Evolutionary conservation across 2,329 filamentous ascomycete genomes (phyloP).

Genomic region (Boeremia lycopersici): DNA sequence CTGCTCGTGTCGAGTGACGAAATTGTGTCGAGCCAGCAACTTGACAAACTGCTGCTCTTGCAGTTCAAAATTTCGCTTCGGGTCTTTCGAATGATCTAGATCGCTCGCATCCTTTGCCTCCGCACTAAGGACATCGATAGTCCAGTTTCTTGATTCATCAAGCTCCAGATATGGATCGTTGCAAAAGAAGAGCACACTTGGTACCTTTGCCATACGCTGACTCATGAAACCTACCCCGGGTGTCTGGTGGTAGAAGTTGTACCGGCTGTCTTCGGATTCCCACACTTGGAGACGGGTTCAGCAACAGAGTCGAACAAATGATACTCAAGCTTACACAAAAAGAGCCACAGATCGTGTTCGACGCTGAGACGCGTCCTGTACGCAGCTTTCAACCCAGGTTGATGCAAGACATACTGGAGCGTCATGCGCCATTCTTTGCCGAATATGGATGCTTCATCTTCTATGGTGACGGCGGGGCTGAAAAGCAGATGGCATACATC

Average conservation of each 20-base stretch:
- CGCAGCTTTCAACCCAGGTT: neutral
- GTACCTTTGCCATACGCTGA: neutral
- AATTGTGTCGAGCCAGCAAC: neutral
- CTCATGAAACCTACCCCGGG: constrained; percentile 1
- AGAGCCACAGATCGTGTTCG: neutral
- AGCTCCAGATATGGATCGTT: neutral
- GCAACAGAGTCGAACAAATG: neutral
- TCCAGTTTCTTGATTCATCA: neutral
- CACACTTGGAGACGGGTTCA: neutral
- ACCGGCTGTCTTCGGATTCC: neutral
- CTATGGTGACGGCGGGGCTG: neutral
- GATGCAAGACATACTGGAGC: constrained; percentile 1
- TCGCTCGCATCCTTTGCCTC: neutral
- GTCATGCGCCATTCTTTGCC: constrained; percentile 9
- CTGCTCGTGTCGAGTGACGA: neutral
- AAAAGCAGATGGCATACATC: neutral
- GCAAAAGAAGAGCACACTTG: constrained; percentile 1
- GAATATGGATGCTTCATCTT: neutral
- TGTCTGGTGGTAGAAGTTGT: constrained; percentile 6
- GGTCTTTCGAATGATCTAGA: too few relatives aligned
- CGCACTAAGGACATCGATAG: neutral
- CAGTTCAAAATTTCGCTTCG: neutral
- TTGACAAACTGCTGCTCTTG: neutral
- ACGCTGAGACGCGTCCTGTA: neutral
- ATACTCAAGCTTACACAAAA: neutral